Evolutionary conservation across 2,329 filamentous ascomycete genomes (phyloP).

Genomic region (Cytospora chrysosperma): DNA sequence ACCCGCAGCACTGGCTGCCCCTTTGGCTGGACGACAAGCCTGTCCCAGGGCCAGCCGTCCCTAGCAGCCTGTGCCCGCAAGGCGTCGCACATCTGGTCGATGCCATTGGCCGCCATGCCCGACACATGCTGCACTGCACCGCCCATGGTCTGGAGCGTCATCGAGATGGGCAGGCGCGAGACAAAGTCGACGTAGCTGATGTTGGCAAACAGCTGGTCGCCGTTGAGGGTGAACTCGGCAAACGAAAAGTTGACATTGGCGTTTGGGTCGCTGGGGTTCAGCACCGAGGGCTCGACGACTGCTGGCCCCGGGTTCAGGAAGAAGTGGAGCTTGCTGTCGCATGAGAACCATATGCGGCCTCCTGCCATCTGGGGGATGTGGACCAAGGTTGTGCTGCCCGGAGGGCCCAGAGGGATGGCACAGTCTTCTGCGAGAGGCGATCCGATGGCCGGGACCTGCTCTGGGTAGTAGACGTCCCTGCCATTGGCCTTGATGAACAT

Average conservation of each 20-base stretch:
- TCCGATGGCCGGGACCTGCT: conserved; percentile 48
- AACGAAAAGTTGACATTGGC: conserved; percentile 54
- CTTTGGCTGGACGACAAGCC: conserved; percentile 44
- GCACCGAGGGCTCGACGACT: conserved; percentile 66
- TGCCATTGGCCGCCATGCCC: conserved; percentile 58
- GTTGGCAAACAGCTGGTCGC: conserved; percentile 57
- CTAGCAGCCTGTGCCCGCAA: conserved; percentile 53
- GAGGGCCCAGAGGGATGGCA: conserved; percentile 57
- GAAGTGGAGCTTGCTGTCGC: conserved; percentile 56
- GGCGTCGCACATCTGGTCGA: conserved; percentile 53
- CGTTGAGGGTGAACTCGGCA: conserved; percentile 61
- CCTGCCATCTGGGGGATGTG: conserved; percentile 64
- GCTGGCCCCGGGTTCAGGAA: conserved; percentile 64
- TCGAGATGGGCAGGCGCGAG: conserved; percentile 50
- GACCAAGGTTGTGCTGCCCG: conserved; percentile 52
- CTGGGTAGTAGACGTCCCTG: conserved; percentile 55
- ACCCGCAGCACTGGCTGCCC: conserved; percentile 37
- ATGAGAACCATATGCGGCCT: conserved; percentile 63
- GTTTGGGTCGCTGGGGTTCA: conserved; percentile 59
- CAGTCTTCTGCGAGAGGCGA: conserved; percentile 54
- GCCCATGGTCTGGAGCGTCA: conserved; percentile 45
- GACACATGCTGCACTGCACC: conserved; percentile 50
- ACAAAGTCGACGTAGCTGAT: conserved; percentile 70
- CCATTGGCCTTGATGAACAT: conserved; percentile 45
- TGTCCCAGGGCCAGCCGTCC: conserved; percentile 62